Evolutionary conservation across 129 eudicot species (phyloP).

Genomic region (Chrysanthemum seticuspe): DNA sequence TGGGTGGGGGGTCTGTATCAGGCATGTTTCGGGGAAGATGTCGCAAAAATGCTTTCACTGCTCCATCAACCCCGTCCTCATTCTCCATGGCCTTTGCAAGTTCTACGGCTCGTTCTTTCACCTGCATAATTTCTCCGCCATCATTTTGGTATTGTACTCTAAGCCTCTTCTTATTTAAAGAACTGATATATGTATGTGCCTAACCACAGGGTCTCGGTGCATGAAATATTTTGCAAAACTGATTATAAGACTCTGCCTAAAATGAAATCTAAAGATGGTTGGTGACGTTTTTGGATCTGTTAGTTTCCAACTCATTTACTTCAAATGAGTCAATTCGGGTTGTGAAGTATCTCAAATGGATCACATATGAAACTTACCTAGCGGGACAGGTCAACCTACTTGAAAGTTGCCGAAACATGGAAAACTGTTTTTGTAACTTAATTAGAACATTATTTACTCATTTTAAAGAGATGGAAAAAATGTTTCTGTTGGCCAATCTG

Average conservation of each 20-base stretch:
- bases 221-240: too few species aligned
- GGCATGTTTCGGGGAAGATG: conserved; percentile 61
- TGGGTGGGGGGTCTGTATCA: conserved; percentile 39
- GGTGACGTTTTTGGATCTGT: too few species aligned
- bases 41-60: conserved; percentile 81
- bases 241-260: too few species aligned
- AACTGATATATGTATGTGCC: too few species aligned
- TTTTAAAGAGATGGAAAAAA: neutral
- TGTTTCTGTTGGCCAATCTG: neutral
- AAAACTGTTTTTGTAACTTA: neutral
- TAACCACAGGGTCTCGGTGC: too few species aligned
- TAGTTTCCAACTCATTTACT: neutral
- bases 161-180: neutral
- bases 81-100: conserved; percentile 93
- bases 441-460: neutral
- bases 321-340: neutral
- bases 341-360: neutral
- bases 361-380: neutral
- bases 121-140: conserved; percentile 43
- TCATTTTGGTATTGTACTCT: neutral
- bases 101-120: conserved; percentile 74
- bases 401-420: neutral
- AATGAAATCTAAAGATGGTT: too few species aligned
- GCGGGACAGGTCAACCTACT: neutral
- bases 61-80: conserved; percentile 94